Percentiles rank a stretch among this genome's conserved stretches.
These are phyloP conservation scores for Selaginella tamariscina DNA, from an alignment of 75 land plant species.

Conservation along the genomic window DNA sequence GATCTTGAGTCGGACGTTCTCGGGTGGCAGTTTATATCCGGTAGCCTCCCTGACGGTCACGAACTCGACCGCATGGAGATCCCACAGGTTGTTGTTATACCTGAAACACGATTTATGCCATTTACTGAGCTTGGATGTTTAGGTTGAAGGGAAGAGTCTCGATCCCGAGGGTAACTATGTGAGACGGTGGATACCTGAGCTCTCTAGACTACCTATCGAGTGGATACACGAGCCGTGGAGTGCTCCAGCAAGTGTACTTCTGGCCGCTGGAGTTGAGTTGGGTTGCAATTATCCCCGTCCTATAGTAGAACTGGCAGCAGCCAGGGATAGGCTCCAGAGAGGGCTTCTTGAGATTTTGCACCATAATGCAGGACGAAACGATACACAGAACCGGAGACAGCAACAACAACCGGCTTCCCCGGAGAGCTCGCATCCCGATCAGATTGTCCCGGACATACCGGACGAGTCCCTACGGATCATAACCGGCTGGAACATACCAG, in stretches of 20 bases:
- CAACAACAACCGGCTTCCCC: background rate
- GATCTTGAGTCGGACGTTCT: constrained; percentile 85
- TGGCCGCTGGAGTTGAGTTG: constrained; percentile 2
- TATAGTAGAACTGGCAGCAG: background rate
- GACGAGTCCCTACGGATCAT: background rate
- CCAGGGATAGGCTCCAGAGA: background rate
- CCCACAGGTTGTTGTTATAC: constrained; percentile 85
- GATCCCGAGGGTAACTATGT: constrained; percentile 11
- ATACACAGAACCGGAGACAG: background rate
- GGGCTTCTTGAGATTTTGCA: background rate
- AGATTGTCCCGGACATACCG: background rate
- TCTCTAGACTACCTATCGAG: constrained; percentile 4
- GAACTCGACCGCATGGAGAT: constrained; percentile 73
- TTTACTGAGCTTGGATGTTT: too few relatives aligned
- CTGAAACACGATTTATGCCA: too few relatives aligned
- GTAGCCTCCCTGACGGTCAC: constrained; percentile 77
- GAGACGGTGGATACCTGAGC: background rate
- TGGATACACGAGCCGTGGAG: constrained; percentile 7
- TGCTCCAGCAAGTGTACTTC: background rate
- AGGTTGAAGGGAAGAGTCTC: background rate
- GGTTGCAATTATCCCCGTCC: constrained; percentile 5
- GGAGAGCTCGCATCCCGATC: background rate
- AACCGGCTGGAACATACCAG: background rate
- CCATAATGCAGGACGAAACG: background rate
- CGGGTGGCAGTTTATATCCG: constrained; percentile 92